Evolutionary conservation across 768 basidiomycete genomes (phyloP), one percentile per base, ranked within the genome.

Genomic region (Collybiopsis luxurians): DNA sequence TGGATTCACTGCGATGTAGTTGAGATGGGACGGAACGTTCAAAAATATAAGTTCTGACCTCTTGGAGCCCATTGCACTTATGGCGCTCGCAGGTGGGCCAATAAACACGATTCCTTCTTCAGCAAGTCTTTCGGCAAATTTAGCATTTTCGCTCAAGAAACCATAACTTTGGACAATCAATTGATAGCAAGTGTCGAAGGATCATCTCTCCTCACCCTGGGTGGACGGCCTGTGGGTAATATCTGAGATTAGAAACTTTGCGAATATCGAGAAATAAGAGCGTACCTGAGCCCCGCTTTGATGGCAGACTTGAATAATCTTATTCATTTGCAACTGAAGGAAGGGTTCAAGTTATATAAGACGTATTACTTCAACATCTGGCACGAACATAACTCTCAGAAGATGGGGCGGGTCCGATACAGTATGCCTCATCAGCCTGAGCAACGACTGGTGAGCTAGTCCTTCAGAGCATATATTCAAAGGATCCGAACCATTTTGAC

Each of bases 61-160:
- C 78, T 98, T 97, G 0, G 92, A 95, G 1, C 95, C 95, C 95
- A 97, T 98, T 64, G 88, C 90, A 13, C 89, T 73, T 60, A 98
- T 98, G 28, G 95, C 94, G 62, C 80, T 81, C 0, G 89, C 80
- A 2, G 95, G 91, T 15, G 95, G 95, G 0, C 95, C 95, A 59
- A 98, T 93, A 66, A 95, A 97, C 2, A 89, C 82, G 60, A 98
- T 83, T 0, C 92, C 90, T 64, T 87, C 89, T 44, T 83, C 71
- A n/a, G 85, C 81, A 11, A 97, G 80, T 42, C 71, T 75, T 64
- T 87, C 77, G 0, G 95, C 84, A 64, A 98, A 98, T 21, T 71
- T 71, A 4, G 94, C 87, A 59, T 96, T 97, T 73, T 97, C 95
- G 63, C 93, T 95, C 59, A 97, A 70, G 70, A 98, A 97, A 3